These are phyloP conservation scores for Posidonia oceanica DNA, from an alignment of 116 monocot species.

Conservation along the genomic window DNA sequence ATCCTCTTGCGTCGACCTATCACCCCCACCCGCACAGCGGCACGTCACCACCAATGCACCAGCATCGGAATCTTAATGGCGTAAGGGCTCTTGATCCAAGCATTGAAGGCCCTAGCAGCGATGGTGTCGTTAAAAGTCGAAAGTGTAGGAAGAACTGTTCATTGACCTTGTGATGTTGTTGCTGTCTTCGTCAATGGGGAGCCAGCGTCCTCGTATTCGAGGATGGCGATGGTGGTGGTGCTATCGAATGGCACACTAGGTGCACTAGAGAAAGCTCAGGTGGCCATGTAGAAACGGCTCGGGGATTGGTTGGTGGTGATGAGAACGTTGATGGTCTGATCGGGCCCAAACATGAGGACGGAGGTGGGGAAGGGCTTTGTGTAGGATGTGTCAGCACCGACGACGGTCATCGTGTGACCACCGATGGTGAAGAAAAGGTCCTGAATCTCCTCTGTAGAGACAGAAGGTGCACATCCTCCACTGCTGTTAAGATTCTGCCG, in stretches of 20 bases:
- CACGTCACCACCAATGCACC: too few relatives aligned
- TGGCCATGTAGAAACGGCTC: conserved; percentile 41
- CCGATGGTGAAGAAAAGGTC: conserved; percentile 33
- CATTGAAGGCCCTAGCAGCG: conserved; percentile 23
- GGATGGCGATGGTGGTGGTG: conserved; percentile 81
- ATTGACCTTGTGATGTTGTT: conserved; percentile 1
- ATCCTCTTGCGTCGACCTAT: too few relatives aligned
- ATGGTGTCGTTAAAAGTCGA: conserved; percentile 56
- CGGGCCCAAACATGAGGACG: conserved; percentile 15
- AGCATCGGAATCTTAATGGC: conserved; percentile 27
- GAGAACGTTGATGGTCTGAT: conserved; percentile 25
- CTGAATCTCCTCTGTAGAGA: too few relatives aligned
- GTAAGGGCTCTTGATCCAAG: conserved; percentile 16
- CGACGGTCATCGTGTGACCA: conserved; percentile 21
- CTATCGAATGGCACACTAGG: conserved; percentile 52
- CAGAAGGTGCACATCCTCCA: too few relatives aligned
- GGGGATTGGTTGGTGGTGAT: conserved; percentile 8
- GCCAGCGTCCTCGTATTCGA: conserved; percentile 22
- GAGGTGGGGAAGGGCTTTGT: conserved; percentile 14
- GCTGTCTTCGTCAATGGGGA: conserved; percentile 7
- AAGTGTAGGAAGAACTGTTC: conserved; percentile 21
- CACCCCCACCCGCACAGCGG: too few relatives aligned
- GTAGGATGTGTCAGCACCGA: conserved; percentile 22
- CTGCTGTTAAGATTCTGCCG: too few relatives aligned
- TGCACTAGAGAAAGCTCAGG: conserved; percentile 54